A percentile compares a stretch with the other conserved stretches of the same genome.
phyloP scores from a whole-genome alignment of 352 stramenopile species.

The Saprolegnia diclina region DNA sequence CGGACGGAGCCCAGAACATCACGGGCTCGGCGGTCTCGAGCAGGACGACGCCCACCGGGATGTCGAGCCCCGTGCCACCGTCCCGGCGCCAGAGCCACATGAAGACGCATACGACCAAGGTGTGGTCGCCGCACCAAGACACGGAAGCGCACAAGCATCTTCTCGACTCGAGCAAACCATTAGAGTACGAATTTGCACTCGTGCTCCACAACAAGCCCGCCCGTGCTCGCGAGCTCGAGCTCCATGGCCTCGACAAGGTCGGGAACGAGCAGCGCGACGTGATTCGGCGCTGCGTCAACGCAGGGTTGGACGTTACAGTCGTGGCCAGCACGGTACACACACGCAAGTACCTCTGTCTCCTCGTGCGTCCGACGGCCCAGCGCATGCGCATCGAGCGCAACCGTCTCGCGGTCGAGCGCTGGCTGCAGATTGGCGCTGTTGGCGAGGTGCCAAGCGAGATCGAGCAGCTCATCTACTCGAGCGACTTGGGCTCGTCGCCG shows the following conservation, averaged over 20 bases:
- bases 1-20: slow-evolving; percentile 28
- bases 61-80: not conserved
- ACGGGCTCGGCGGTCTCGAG: not conserved
- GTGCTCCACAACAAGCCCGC: slow-evolving; percentile 80
- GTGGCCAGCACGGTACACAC: slow-evolving; percentile 76
- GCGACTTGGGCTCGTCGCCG: slow-evolving; percentile 42
- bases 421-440: slow-evolving; percentile 79
- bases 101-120: slow-evolving; percentile 44
- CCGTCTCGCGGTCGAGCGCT: slow-evolving; percentile 71
- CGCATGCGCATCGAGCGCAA: slow-evolving; percentile 76
- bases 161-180: slow-evolving; percentile 40
- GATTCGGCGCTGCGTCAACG: slow-evolving; percentile 64
- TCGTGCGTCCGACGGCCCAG: slow-evolving; percentile 53
- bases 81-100: slow-evolving; percentile 30
- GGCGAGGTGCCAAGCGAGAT: slow-evolving; percentile 82
- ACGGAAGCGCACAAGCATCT: slow-evolving; percentile 27
- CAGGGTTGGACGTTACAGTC: slow-evolving; percentile 68
- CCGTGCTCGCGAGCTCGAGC: slow-evolving; percentile 60
- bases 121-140: slow-evolving; percentile 50
- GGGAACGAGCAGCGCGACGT: slow-evolving; percentile 72
- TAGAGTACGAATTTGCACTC: slow-evolving; percentile 81
- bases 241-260: slow-evolving; percentile 64
- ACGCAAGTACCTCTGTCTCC: slow-evolving; percentile 73
- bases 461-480: slow-evolving; percentile 76
- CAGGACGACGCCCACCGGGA: not conserved